A percentile compares a stretch with the other conserved stretches of the same genome.
Conservation (phyloP, 768 basidiomycete genomes). For the Trametes cubensis region DNA sequence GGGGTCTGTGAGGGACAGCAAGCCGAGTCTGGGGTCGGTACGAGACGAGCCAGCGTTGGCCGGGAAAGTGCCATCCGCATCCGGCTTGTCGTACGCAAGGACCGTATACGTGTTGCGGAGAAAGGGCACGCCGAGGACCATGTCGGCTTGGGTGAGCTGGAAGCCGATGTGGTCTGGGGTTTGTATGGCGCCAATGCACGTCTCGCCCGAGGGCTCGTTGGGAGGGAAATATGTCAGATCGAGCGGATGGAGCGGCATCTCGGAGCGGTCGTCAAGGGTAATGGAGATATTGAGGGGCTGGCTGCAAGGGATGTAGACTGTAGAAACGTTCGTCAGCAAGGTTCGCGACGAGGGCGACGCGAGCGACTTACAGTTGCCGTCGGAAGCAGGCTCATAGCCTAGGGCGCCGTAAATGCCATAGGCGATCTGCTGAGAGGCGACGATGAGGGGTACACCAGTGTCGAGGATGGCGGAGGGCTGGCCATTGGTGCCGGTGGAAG, state of each 20-base stretch:
- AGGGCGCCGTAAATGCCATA: conserved; percentile 81
- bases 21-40: conserved; percentile 55
- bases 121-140: conserved; percentile 80
- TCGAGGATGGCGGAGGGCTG: conserved; percentile 71
- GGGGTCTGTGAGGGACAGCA: conserved; percentile 65
- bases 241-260: conserved; percentile 71
- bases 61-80: conserved; percentile 49
- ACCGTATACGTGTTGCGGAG: conserved; percentile 77
- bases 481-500: conserved; percentile 42
- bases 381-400: conserved; percentile 56
- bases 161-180: conserved; percentile 48
- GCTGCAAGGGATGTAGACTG: conserved; percentile 76
- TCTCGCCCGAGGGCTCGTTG: conserved; percentile 43
- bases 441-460: conserved; percentile 67
- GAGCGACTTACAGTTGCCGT: conserved; percentile 62
- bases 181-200: conserved; percentile 73
- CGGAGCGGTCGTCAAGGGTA: conserved; percentile 58
- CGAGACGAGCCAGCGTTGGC: conserved; percentile 21
- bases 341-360: background rate
- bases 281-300: conserved; percentile 74
- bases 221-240: conserved; percentile 61
- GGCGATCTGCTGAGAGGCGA: conserved; percentile 61
- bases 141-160: conserved; percentile 53
- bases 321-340: conserved; percentile 20
- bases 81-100: conserved; percentile 62